phyloP scores from a whole-genome alignment of 1,284 basidiomycete species.

The Rhodotorula sp. region DNA sequence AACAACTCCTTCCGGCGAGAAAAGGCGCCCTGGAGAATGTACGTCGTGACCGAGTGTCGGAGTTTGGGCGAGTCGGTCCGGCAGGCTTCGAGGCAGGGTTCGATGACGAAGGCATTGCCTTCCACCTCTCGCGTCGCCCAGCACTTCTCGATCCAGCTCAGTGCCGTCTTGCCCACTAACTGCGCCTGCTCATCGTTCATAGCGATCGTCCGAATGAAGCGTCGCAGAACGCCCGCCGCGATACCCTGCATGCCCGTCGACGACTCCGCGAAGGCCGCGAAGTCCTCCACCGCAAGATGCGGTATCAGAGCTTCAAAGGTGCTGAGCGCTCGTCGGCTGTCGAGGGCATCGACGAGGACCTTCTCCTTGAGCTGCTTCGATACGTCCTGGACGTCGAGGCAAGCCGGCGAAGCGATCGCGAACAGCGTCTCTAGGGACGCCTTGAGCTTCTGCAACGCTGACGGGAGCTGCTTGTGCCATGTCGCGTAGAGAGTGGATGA shows the following conservation, averaged over 20 bases:
- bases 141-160: conserved; percentile 28
- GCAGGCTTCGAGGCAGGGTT: conserved; percentile 21
- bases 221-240: conserved; percentile 16
- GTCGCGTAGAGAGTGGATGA: conserved; percentile 18
- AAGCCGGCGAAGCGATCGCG: conserved; percentile 7
- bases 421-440: conserved; percentile 23
- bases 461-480: conserved; percentile 22
- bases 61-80: not conserved
- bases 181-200: conserved; percentile 35
- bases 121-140: conserved; percentile 8
- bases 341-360: conserved; percentile 30
- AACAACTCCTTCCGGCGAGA: conserved; percentile 16
- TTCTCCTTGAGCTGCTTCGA: conserved; percentile 14
- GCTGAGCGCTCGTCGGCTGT: conserved; percentile 28
- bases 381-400: conserved; percentile 14
- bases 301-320: conserved; percentile 21
- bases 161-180: conserved; percentile 26
- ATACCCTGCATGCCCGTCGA: conserved; percentile 1
- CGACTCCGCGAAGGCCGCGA: conserved; percentile 7
- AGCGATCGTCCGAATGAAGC: conserved; percentile 23
- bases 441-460: conserved; percentile 16
- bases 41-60: conserved; percentile 22
- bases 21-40: conserved; percentile 27
- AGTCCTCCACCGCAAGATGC: conserved; percentile 10
- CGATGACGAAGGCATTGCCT: conserved; percentile 22